These are phyloP conservation scores for Pichia pseudocactophila DNA, from an alignment of 805 yeast species.

Conservation along the genomic window DNA sequence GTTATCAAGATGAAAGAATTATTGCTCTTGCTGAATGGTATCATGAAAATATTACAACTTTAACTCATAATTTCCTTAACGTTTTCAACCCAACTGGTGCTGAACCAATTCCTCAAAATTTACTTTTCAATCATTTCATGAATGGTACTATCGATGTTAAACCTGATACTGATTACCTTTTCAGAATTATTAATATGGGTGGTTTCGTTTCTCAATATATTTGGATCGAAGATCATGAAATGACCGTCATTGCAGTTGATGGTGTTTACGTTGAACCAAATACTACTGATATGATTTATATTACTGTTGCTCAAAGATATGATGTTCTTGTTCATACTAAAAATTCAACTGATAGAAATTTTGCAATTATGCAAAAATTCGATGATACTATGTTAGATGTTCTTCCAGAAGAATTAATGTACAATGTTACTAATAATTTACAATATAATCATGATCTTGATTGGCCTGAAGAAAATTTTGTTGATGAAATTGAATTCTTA, in stretches of 20 bases:
- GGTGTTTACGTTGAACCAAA: constrained; percentile 79
- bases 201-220: constrained; percentile 87
- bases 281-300: constrained; percentile 60
- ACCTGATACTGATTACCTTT: constrained; percentile 77
- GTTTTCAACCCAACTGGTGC: constrained; percentile 94
- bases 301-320: constrained; percentile 90
- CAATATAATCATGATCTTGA: constrained; percentile 36
- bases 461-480: constrained; percentile 27
- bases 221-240: constrained; percentile 79
- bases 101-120: constrained; percentile 85
- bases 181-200: constrained; percentile 79
- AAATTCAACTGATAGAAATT: constrained; percentile 51
- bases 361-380: constrained; percentile 71
- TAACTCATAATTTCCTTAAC: constrained; percentile 51
- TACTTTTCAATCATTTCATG: constrained; percentile 74
- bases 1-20: constrained; percentile 71
- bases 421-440: constrained; percentile 71
- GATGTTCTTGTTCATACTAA: constrained; percentile 71
- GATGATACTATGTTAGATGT: constrained; percentile 80
- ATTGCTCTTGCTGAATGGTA: constrained; percentile 83
- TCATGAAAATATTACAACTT: constrained; percentile 48
- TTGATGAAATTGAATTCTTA: constrained; percentile 43
- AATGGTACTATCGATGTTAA: constrained; percentile 69
- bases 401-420: constrained; percentile 51
- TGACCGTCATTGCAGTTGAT: constrained; percentile 85